phyloP scores from a whole-genome alignment of 495 filamentous ascomycete species.

The Neurospora intermedia region DNA sequence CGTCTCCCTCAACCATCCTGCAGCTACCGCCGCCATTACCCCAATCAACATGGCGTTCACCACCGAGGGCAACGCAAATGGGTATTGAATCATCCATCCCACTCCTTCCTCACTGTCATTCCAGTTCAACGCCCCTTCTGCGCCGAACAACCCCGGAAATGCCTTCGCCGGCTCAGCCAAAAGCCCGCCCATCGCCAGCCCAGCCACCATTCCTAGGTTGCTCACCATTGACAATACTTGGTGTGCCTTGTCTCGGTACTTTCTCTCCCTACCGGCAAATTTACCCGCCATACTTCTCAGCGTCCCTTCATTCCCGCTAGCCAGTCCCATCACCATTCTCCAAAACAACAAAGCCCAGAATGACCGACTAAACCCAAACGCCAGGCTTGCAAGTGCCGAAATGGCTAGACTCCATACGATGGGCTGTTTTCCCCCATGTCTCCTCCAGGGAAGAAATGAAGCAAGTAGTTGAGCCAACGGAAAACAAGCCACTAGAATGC shows the following conservation, averaged over 20 bases:
- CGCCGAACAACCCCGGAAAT: conserved; percentile 56
- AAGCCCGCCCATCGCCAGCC: conserved; percentile 49
- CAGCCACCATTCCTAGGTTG: conserved; percentile 57
- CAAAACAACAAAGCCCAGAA: conserved; percentile 61
- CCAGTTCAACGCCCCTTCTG: conserved; percentile 25
- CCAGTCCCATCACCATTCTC: conserved; percentile 53
- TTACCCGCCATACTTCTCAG: conserved; percentile 76
- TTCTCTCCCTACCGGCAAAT: conserved; percentile 51
- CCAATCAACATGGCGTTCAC: not conserved
- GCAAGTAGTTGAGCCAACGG: conserved; percentile 40
- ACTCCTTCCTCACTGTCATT: conserved; percentile 19
- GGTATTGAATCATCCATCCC: conserved; percentile 9
- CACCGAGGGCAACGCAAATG: conserved; percentile 3
- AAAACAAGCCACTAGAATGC: conserved; percentile 2
- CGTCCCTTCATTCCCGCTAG: conserved; percentile 69
- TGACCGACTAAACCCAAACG: conserved; percentile 63
- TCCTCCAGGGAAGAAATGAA: conserved; percentile 47
- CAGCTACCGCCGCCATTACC: not conserved
- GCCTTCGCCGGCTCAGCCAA: conserved; percentile 60
- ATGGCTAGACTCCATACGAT: conserved; percentile 60
- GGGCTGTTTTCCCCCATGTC: conserved; percentile 57
- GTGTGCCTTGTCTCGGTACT: conserved; percentile 65
- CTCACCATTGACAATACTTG: conserved; percentile 73
- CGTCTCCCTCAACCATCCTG: conserved; percentile 1
- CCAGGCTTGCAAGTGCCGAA: conserved; percentile 56